These are phyloP conservation scores for Chlamydomonas sphaeroides DNA, from an alignment of 139 green algal species.

Conservation along the genomic window DNA sequence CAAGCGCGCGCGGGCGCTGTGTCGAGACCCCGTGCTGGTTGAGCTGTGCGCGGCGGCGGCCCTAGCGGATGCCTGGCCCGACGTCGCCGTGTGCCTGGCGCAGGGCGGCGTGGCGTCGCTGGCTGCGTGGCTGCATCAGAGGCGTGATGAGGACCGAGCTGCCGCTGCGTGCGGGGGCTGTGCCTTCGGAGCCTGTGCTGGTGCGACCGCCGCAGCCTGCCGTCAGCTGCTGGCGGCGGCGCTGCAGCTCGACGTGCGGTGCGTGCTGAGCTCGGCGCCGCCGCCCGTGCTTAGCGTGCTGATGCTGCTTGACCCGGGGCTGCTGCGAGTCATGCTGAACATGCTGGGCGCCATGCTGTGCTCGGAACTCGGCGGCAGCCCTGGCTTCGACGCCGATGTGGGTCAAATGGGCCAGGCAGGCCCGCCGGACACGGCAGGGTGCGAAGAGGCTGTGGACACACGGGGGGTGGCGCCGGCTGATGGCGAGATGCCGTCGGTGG, in stretches of 20 bases:
- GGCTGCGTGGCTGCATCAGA: not conserved
- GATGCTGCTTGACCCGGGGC: too few species aligned
- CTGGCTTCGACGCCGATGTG: not conserved
- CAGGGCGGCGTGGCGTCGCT: not conserved
- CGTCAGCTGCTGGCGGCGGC: not conserved
- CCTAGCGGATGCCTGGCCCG: not conserved
- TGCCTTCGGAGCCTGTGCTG: too few species aligned
- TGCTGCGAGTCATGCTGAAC: too few species aligned
- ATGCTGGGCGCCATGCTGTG: too few species aligned
- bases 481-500: not conserved
- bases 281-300: constrained; percentile 14
- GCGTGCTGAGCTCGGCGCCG: not conserved
- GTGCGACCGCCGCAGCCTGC: not conserved
- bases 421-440: too few species aligned
- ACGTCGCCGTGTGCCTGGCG: not conserved
- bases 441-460: too few species aligned
- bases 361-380: too few species aligned
- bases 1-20: not conserved
- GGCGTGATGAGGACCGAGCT: too few species aligned
- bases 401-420: not conserved
- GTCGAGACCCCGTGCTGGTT: not conserved
- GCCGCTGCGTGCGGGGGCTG: too few species aligned
- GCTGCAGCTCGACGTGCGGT: not conserved
- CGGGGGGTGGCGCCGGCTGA: not conserved
- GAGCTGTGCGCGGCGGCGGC: constrained; percentile 28